Evolutionary conservation across 768 basidiomycete species (phyloP), one percentile per base, ranked within the genome.

Genomic region (Terana coerulea): DNA sequence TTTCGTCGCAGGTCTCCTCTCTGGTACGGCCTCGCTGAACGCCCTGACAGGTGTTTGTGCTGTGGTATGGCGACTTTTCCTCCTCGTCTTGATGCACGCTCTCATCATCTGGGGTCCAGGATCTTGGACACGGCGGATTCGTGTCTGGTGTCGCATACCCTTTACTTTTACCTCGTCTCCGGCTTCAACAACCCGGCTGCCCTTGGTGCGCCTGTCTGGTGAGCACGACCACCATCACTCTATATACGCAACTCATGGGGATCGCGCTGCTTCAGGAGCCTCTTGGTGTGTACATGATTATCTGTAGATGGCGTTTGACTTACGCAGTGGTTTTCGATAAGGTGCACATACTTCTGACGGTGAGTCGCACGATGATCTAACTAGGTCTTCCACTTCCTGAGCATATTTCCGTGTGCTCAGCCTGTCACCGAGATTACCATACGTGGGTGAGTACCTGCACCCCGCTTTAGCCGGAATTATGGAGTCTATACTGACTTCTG

Each of bases 311-410:
- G n/a, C n/a, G 17, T 15, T 52, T 19, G 14, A 5, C 11, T 25
- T 26, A 9, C 24, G 29, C n/a, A 11, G 7, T 44, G 14, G 3
- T 8, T 33, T 31, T 29, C 30, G 5, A 14, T 29, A 47, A 30
- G 45, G 34, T 26, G 15, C 30, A 31, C 28, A 33, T 33, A 5
- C 29, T 47, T 7, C 26, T n/a, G 19, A 47, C n/a, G 28, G 11
- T 17, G 30, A 31, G 6, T 47, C 19, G 24, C 39, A 15, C 8
- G 22, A 9, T 33, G 7, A 33, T 29, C 14, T 21, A 39, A 7
- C 6, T 39, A 83, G 80, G 63, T 77, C n/a, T 78, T 81, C 62
- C 78, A 79, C 4, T 64, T 73, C 0, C 67, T 75, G 5, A 84
- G 80, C 8, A 80, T 81, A 53, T 66, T 75, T 58, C 9, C 37